phyloP scores from a whole-genome alignment of 2,329 filamentous ascomycete genomes.

The Madurella mycetomatis region DNA sequence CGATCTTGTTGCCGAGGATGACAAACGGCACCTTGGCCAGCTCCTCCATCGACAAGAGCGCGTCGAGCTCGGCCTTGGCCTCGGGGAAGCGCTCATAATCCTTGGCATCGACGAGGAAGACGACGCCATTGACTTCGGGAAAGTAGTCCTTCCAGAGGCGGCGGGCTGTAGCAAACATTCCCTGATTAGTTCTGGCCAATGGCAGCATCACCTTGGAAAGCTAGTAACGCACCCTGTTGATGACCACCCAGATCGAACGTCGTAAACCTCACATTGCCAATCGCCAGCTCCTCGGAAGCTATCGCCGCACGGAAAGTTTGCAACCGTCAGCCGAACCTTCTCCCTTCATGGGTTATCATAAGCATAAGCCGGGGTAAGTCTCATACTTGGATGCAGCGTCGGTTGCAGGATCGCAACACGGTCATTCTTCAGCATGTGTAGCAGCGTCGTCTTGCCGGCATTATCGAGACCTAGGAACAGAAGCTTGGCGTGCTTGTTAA shows the following conservation, averaged over 20 bases:
- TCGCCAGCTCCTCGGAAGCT: constrained; percentile 89
- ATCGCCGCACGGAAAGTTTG: neutral
- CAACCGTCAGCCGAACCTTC: constrained; percentile 14
- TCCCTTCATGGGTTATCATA: neutral
- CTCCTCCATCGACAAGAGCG: constrained; percentile 94
- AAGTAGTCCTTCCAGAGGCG: constrained; percentile 97
- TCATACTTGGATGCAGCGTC: constrained; percentile 80
- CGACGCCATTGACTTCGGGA: constrained; percentile 91
- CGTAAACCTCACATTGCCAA: constrained; percentile 90
- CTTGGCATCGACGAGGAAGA: constrained; percentile 97
- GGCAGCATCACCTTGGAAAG: neutral
- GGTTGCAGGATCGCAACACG: constrained; percentile 87
- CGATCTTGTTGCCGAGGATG: constrained; percentile 98
- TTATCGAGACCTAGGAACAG: constrained; percentile 92
- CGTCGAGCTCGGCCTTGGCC: constrained; percentile 95
- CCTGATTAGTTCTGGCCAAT: neutral
- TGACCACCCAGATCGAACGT: constrained; percentile 93
- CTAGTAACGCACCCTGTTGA: constrained; percentile 66
- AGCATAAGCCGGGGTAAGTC: constrained; percentile 31
- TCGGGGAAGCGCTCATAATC: constrained; percentile 92
- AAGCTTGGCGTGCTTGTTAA: constrained; percentile 95
- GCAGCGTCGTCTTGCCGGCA: constrained; percentile 87
- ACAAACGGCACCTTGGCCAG: constrained; percentile 93
- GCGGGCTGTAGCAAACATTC: constrained; percentile 54
- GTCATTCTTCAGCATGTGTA: constrained; percentile 98